phyloP scores from a whole-genome alignment of 768 basidiomycete species.

The Heimioporus sp. region DNA sequence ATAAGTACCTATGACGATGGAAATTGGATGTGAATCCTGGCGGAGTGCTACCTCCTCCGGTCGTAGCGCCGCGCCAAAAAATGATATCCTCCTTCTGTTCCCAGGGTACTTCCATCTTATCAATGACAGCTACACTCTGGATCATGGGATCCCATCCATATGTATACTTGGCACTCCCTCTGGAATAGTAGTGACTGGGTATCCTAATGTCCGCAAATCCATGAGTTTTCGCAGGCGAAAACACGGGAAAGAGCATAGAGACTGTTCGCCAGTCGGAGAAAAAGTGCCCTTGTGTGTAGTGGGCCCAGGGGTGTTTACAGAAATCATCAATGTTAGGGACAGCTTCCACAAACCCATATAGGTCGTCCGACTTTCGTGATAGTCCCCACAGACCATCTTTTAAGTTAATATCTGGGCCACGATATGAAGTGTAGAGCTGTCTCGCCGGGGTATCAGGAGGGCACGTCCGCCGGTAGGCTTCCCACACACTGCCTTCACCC shows the following conservation, averaged over 20 bases:
- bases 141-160: conserved; percentile 85
- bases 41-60: conserved; percentile 89
- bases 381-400: conserved; percentile 27
- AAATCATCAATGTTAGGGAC: conserved; percentile 66
- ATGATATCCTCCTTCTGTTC: conserved; percentile 79
- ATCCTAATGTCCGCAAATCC: conserved; percentile 92
- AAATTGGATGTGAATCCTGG: conserved; percentile 80
- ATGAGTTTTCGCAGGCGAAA: conserved; percentile 84
- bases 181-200: conserved; percentile 96
- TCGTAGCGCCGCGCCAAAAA: conserved; percentile 96
- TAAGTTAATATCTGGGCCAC: conserved; percentile 40
- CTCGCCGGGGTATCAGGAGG: conserved; percentile 77
- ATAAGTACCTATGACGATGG: conserved; percentile 75
- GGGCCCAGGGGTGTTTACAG: conserved; percentile 79
- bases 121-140: conserved; percentile 63
- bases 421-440: conserved; percentile 76
- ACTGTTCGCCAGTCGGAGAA: conserved; percentile 96
- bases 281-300: conserved; percentile 89
- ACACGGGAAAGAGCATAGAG: conserved; percentile 85
- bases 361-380: conserved; percentile 37
- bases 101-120: conserved; percentile 89
- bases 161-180: conserved; percentile 76
- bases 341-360: conserved; percentile 61
- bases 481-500: conserved; percentile 86
- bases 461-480: conserved; percentile 92